A percentile compares a stretch with the other conserved stretches of the same genome.
Conservation (phyloP, 73 alveolate genomes). For the Durusdinium trenchii region DNA sequence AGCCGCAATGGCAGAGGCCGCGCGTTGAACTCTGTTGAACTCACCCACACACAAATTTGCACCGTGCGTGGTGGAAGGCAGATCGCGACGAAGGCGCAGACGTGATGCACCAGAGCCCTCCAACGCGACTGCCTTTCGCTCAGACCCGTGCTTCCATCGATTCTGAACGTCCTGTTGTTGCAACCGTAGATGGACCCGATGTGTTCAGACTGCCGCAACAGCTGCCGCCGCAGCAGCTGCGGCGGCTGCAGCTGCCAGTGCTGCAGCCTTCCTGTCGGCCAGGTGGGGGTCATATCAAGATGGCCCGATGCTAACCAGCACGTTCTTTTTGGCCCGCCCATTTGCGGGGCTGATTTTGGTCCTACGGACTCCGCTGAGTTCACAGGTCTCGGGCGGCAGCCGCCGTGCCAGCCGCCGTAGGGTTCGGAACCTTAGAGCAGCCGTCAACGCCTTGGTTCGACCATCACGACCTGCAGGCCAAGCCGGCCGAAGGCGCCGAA, state of each 20-base stretch:
- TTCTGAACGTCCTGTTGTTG: background rate
- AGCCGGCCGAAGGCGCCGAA: too few species aligned
- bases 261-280: slow-evolving; percentile 61
- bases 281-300: background rate
- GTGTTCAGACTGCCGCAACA: background rate
- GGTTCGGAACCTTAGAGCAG: background rate
- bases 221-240: slow-evolving; percentile 48
- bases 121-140: background rate
- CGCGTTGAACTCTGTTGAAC: too few species aligned
- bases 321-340: background rate
- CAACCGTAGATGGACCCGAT: background rate
- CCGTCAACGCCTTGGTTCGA: background rate
- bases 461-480: background rate
- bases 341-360: background rate
- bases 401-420: background rate
- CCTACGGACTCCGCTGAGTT: background rate
- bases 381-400: background rate
- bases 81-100: background rate
- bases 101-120: background rate
- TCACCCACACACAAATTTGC: too few species aligned
- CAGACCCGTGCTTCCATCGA: too few species aligned
- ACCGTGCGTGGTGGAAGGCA: background rate
- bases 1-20: too few species aligned
- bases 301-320: background rate
- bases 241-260: slow-evolving; percentile 53